A percentile compares a stretch with the other conserved stretches of the same genome.
phyloP scores from a whole-genome alignment of 768 basidiomycete species.

The Coprinellus micaceus region DNA sequence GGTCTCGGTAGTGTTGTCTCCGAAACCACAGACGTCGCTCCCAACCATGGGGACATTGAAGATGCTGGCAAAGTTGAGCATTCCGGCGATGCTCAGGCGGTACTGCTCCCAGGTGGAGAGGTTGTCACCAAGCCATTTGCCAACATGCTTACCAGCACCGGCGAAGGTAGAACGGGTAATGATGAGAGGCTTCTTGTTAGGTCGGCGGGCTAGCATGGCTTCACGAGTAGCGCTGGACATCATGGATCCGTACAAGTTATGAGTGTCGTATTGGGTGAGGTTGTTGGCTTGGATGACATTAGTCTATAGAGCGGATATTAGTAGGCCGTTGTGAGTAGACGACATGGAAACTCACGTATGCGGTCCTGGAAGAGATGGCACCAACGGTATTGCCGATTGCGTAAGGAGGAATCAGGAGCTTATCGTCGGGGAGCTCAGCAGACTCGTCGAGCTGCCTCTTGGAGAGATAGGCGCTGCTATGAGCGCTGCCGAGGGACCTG shows the following conservation, averaged over 20 bases:
- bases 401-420: slow-evolving; percentile 53
- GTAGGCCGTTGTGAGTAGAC: background rate
- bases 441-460: slow-evolving; percentile 15
- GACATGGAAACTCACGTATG: slow-evolving; percentile 37
- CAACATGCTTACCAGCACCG: slow-evolving; percentile 62
- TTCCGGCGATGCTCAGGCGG: slow-evolving; percentile 55
- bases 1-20: slow-evolving; percentile 59
- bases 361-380: slow-evolving; percentile 50
- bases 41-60: slow-evolving; percentile 77
- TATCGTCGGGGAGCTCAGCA: slow-evolving; percentile 21
- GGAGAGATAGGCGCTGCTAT: background rate
- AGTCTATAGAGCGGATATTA: slow-evolving; percentile 23
- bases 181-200: slow-evolving; percentile 56
- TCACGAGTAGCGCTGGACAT: slow-evolving; percentile 61
- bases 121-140: slow-evolving; percentile 75
- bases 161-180: slow-evolving; percentile 75
- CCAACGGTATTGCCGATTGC: slow-evolving; percentile 57
- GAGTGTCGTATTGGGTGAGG: slow-evolving; percentile 55
- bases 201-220: slow-evolving; percentile 61
- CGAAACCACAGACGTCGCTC: slow-evolving; percentile 69
- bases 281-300: slow-evolving; percentile 54
- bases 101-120: slow-evolving; percentile 58
- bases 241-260: slow-evolving; percentile 70
- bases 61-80: slow-evolving; percentile 61
- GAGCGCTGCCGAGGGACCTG: background rate